Evolutionary conservation across 2,329 filamentous ascomycete species (phyloP), one percentile per base, ranked within the genome.

Genomic region (Botrytis paeoniae): DNA sequence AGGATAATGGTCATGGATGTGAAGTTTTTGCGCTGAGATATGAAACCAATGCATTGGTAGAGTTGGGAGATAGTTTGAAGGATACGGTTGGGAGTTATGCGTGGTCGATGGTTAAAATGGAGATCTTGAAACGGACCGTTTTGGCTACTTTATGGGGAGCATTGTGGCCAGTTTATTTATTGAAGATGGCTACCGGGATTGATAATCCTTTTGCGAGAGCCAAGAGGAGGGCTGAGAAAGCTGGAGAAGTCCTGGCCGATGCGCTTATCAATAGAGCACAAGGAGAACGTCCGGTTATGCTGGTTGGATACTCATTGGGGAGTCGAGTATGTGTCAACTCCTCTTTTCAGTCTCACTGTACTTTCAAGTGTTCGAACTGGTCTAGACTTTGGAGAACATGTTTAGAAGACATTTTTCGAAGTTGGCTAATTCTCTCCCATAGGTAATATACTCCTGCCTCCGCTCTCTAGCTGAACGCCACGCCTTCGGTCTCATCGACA

Each of bases 21-120:
- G 95, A 97, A 81, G 90, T 93, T 0, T 97, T 97, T 79, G 94
- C 93, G 1, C 84, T 97, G 9, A 88, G 93, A 5, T 97, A 92
- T 84, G 95, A 98, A 82, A 89, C 95, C 78, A 88, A 92, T 73
- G 89, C 92, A 2, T 85, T 98, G 3, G 85, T 97, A 74, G 89
- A 89, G 18, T 88, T 98, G 0, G 95, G 95, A 0, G 89, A 90
- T 72, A 89, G 91, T 0, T 87, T 97, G 65, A 86, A 89, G 20
- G 87, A 86, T 1, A 88, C 97, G 76, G 89, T 97, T 37, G 74
- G 70, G 74, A 81, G 84, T 74, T 88, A 86, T 70, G 88, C 86
- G n/a, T 89, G 84, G 87, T 83, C 83, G 20, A 86, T 88, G 75
- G 89, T 90, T 16, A 89, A 90, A 77, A 84, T 84, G 37, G 87